Conservation (phyloP, 371 early-diverging fungal genomes). For the Mortierella sp. region DNA sequence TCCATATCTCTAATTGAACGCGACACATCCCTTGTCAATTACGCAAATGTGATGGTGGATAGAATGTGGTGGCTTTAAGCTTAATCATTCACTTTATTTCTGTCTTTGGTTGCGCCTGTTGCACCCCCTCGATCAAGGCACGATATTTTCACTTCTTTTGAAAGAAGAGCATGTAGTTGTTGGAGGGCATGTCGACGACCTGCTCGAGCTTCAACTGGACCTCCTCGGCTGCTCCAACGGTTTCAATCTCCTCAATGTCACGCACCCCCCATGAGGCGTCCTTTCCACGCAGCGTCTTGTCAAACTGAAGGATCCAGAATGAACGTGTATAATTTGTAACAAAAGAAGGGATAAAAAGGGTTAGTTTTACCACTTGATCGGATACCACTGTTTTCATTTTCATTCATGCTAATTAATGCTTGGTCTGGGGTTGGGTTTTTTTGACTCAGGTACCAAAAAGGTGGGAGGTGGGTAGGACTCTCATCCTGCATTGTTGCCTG, state of each 20-base stretch:
- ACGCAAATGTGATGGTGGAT: no score
- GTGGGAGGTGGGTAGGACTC: background rate
- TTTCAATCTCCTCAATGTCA: slow-evolving; percentile 42
- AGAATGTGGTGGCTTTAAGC: no score
- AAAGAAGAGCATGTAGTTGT: slow-evolving; percentile 51
- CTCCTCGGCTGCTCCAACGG: slow-evolving; percentile 25
- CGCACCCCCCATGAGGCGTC: slow-evolving; percentile 54
- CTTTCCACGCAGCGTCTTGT: slow-evolving; percentile 38
- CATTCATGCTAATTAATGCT: no score
- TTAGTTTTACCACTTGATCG: no score
- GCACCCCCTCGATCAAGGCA: background rate
- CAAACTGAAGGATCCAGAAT: slow-evolving; percentile 24
- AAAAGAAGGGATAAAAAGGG: background rate
- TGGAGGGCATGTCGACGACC: slow-evolving; percentile 43
- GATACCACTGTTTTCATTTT: background rate
- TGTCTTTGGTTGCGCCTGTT: background rate
- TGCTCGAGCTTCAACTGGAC: slow-evolving; percentile 27
- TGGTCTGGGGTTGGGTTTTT: no score
- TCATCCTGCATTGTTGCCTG: background rate
- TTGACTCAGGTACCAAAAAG: background rate
- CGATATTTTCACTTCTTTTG: background rate
- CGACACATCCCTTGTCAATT: background rate
- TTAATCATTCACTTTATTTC: background rate
- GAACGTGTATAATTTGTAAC: background rate
- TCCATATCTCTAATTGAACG: background rate